A percentile compares a stretch with the other conserved stretches of the same genome.
Conservation (phyloP, 257 asterid species). For the Mentha longifolia region DNA sequence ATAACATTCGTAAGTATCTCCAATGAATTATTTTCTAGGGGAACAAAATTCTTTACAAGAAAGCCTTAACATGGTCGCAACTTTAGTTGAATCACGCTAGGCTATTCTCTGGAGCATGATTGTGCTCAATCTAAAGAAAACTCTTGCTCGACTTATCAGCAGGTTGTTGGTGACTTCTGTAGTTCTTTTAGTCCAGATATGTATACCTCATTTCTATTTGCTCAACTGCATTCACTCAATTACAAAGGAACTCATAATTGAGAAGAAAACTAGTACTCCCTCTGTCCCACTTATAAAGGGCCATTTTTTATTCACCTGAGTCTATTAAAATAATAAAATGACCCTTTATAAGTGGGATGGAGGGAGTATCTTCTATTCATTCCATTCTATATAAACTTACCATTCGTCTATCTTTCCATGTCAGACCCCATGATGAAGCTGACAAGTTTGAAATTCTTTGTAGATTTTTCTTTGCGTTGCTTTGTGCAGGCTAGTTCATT, state of each 20-base stretch:
- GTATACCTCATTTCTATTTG: conserved; percentile 10
- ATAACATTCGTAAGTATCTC: background rate
- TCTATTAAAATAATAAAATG: no score
- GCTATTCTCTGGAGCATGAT: background rate
- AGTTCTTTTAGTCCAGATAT: conserved; percentile 14
- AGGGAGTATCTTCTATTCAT: conserved; percentile 6
- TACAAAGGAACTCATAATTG: background rate
- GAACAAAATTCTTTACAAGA: background rate
- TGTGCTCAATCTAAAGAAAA: background rate
- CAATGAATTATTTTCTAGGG: background rate
- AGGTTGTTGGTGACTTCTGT: conserved; percentile 4
- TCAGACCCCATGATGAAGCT: background rate
- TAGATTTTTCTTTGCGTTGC: conserved; percentile 17
- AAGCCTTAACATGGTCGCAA: background rate
- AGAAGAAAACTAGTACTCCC: conserved; percentile 16
- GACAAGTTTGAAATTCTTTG: conserved; percentile 21
- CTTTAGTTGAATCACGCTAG: background rate
- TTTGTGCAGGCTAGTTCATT: conserved; percentile 24
- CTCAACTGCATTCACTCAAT: conserved; percentile 7
- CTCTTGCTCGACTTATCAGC: background rate
- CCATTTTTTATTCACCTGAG: no score
- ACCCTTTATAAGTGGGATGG: no score
- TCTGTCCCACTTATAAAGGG: no score
- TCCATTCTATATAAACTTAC: conserved; percentile 9
- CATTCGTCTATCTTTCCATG: background rate